Evolutionary conservation across 2,329 filamentous ascomycete genomes (phyloP), one percentile per base, ranked within the genome.

Genomic region (Dactylellina drechsleri): DNA sequence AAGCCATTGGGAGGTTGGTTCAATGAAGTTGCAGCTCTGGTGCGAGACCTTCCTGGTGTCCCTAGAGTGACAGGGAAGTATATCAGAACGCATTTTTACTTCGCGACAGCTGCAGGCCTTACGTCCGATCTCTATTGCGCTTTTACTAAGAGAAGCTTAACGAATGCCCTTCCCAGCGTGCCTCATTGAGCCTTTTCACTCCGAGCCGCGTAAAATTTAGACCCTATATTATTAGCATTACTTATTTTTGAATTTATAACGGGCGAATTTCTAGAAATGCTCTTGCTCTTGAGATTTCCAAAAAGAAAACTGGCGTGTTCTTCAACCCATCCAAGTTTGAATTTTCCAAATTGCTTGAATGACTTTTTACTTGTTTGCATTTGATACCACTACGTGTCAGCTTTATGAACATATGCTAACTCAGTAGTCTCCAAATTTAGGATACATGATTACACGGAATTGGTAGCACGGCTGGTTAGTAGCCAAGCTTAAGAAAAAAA

Each of bases 61-160:
- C 45, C 59, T 41, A 62, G 59, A 62, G 59, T 62, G 59, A 62
- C 59, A 53, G 59, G 59, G 47, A 62, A 62, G 59, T 13, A 40
- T 53, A 62, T 62, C 47, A 52, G 59, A 41, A 10, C 1, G 47
- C 45, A 53, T 26, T 62, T 52, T 41, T 62, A 62, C 59, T 62
- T 62, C n/a, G 59, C 59, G 28, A 62, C 59, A 53, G 59, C 26
- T 45, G 26, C 59, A 52, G 59, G 59, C 45, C 20, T 28, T 53
- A 62, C 26, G 2, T 62, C 59, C 47, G 8, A 62, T 62, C 59
- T 62, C 45, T 62, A 62, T 62, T 62, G 59, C 59, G 47, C 59
- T 53, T 45, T 62, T 41, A 62, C 59, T 26, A 62, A 62, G 43
- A 43, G 58, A 61, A 36, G 59, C 59, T 53, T 62, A 53, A 62